phyloP scores from a whole-genome alignment of 2,329 filamentous ascomycete genomes.

The Fusarium lateritium region DNA sequence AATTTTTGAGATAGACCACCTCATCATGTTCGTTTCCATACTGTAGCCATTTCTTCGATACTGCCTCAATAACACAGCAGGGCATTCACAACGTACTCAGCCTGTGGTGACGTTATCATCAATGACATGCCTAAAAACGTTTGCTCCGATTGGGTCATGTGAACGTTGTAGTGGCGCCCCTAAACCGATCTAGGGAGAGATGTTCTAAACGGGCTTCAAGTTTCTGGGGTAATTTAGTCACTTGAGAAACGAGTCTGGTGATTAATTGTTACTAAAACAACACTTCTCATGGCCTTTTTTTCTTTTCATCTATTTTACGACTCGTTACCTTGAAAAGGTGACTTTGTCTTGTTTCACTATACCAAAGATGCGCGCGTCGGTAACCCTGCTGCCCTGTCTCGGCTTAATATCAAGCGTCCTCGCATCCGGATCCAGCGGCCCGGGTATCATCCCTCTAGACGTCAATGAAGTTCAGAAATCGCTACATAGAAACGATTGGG shows the following conservation, averaged over 20 bases:
- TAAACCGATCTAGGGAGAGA: conserved; percentile 26
- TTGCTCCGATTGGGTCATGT: conserved; percentile 37
- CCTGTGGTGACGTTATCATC: conserved; percentile 36
- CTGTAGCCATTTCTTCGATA: no score
- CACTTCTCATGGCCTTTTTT: background rate
- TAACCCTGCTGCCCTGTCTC: conserved; percentile 26
- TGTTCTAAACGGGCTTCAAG: conserved; percentile 15
- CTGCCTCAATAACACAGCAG: no score
- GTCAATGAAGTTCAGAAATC: conserved; percentile 26
- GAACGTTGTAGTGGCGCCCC: conserved; percentile 20
- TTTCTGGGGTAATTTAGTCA: conserved; percentile 11
- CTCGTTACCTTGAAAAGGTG: background rate
- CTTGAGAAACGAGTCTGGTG: conserved; percentile 23
- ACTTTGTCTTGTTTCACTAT: background rate
- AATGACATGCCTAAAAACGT: conserved; percentile 11
- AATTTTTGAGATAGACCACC: no score
- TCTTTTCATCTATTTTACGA: background rate
- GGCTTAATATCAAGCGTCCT: conserved; percentile 21
- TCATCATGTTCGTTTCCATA: no score
- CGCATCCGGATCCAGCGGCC: conserved; percentile 7
- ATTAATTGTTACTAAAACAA: conserved; percentile 12
- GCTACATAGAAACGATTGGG: conserved; percentile 29
- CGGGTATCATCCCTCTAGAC: conserved; percentile 13
- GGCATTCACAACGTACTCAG: no score
- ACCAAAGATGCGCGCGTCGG: conserved; percentile 22